A percentile compares a stretch with the other conserved stretches of the same genome.
Evolutionary conservation across 2,329 filamentous ascomycete genomes (phyloP).

Genomic region (Penicillium sp.): DNA sequence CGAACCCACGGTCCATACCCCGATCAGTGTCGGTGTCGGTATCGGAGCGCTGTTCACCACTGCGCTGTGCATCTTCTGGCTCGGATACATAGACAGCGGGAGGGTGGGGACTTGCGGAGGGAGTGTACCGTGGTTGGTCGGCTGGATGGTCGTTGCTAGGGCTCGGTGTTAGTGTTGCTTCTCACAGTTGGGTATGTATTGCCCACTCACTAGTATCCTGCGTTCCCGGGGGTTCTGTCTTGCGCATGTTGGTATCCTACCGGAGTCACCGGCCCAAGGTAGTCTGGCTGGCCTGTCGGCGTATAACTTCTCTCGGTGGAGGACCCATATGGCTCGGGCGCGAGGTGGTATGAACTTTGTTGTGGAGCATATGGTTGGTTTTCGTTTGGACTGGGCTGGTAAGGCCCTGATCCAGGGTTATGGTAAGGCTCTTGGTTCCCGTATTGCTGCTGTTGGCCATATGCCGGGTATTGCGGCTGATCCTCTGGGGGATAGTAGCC

Average conservation of each 20-base stretch:
- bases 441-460: constrained; percentile 28
- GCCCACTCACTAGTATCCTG: constrained; percentile 36
- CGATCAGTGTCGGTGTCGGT: constrained; percentile 17
- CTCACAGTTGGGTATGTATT: not conserved
- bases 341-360: constrained; percentile 26
- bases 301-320: constrained; percentile 45
- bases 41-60: constrained; percentile 8
- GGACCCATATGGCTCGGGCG: constrained; percentile 27
- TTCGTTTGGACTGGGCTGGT: constrained; percentile 14
- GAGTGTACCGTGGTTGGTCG: constrained; percentile 18
- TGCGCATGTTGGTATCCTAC: constrained; percentile 48
- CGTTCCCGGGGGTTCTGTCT: constrained; percentile 20
- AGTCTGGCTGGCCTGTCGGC: constrained; percentile 38
- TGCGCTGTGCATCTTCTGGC: constrained; percentile 7
- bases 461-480: constrained; percentile 19
- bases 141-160: constrained; percentile 15
- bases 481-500: constrained; percentile 28
- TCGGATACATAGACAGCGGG: constrained; percentile 19
- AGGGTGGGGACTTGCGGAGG: constrained; percentile 16
- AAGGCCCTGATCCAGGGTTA: constrained; percentile 23
- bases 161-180: not conserved
- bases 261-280: constrained; percentile 36
- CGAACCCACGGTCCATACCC: constrained; percentile 55
- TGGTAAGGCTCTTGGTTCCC: constrained; percentile 17
- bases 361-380: constrained; percentile 31